Conservation (phyloP, 2,329 filamentous ascomycete species). For the Nemania sp. region DNA sequence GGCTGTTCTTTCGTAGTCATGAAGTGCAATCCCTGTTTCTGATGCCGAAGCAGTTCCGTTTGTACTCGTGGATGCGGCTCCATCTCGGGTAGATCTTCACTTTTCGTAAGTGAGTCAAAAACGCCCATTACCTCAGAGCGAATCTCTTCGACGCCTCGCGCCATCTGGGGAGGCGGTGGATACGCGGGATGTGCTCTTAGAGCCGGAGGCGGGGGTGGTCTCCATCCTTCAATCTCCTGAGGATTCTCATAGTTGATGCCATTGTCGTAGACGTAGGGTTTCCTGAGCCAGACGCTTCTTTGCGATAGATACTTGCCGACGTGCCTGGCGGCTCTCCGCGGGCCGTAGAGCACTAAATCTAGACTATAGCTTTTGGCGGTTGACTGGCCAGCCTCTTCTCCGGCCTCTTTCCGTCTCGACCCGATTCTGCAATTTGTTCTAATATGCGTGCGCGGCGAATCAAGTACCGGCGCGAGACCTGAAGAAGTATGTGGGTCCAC, state of each 20-base stretch:
- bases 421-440: constrained; percentile 74
- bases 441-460: constrained; percentile 66
- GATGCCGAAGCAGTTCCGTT: constrained; percentile 77
- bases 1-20: constrained; percentile 79
- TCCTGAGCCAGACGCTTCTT: constrained; percentile 68
- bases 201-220: constrained; percentile 43
- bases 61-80: constrained; percentile 66
- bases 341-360: constrained; percentile 79
- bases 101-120: constrained; percentile 81
- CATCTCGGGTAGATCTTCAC: constrained; percentile 75
- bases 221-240: constrained; percentile 59
- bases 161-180: constrained; percentile 40
- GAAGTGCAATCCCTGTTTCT: constrained; percentile 88
- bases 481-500: constrained; percentile 70
- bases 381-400: constrained; percentile 67
- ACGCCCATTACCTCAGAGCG: constrained; percentile 82
- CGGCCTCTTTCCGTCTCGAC: constrained; percentile 62
- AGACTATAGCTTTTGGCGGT: constrained; percentile 66
- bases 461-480: constrained; percentile 74
- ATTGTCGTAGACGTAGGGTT: constrained; percentile 56
- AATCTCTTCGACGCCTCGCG: constrained; percentile 81
- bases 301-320: constrained; percentile 72
- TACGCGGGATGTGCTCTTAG: constrained; percentile 41
- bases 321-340: constrained; percentile 64
- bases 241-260: constrained; percentile 79